phyloP scores from a whole-genome alignment of 2,329 filamentous ascomycete genomes.

The Nigrospora oryzae region DNA sequence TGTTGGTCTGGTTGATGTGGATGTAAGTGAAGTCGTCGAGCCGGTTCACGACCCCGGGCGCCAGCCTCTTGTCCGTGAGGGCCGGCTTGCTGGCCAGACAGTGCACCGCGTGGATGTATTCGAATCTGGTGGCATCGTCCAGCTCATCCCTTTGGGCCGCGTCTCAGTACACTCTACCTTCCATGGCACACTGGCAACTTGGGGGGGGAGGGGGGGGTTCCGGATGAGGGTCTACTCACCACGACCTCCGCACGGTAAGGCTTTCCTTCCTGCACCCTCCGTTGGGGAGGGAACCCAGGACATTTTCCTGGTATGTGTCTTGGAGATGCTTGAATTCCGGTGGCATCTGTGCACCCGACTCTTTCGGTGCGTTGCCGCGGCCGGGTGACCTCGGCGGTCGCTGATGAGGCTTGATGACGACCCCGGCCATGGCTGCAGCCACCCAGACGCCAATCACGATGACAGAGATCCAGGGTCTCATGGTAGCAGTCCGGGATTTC shows the following conservation, averaged over 20 bases:
- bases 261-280: slow-evolving; percentile 7
- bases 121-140: slow-evolving; percentile 6
- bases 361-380: too few species aligned
- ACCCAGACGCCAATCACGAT: neutral
- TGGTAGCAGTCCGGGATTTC: too few species aligned
- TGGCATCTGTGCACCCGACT: slow-evolving; percentile 8
- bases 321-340: slow-evolving; percentile 6
- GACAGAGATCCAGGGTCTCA: too few species aligned
- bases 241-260: slow-evolving; percentile 9
- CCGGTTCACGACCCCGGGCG: slow-evolving; percentile 8
- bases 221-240: slow-evolving; percentile 5
- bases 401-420: neutral
- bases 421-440: neutral
- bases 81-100: slow-evolving; percentile 10
- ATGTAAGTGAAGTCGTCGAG: slow-evolving; percentile 13
- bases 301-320: slow-evolving; percentile 9
- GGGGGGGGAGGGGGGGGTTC: too few species aligned
- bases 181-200: neutral
- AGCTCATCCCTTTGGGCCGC: slow-evolving; percentile 6
- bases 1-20: slow-evolving; percentile 13
- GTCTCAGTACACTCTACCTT: neutral
- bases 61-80: slow-evolving; percentile 5
- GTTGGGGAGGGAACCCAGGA: slow-evolving; percentile 3
- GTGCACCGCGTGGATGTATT: slow-evolving; percentile 11
- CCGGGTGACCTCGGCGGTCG: neutral